Base-by-base conservation (phyloP, 257 asterid genomes). In the Fraxinus cuspidata region DNA sequence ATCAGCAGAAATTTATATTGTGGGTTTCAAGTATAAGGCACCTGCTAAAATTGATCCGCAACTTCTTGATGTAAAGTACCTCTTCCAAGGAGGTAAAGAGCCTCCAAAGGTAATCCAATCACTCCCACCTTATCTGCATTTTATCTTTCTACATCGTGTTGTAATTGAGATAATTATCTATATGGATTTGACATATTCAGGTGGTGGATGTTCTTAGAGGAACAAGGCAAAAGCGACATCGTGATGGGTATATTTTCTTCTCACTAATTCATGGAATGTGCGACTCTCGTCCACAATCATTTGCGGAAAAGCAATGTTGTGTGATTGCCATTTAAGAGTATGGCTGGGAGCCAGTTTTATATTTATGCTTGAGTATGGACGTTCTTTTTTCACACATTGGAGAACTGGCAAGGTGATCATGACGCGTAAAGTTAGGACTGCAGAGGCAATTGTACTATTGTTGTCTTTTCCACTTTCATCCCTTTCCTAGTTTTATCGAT, bases 1-100 rank as follows among this genome's bases (percentile, higher is more conserved):
- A 53, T 96, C 97, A 37, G 97, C 99, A 16, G 99, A 93, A 80
- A 96, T 93, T 82, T 96, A 92, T 85, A 77, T 96, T 40, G 6
- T 92, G 7, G 97, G 95, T 18, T 81, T 90, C 10, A 96, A 87
- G 78, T 96, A 96, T 34, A 96, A 90, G 85, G 99, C 97, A 35
- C 98, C 98, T 69, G 90, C 94, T 1, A 96, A 96, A 96, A 96
- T 96, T 71, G 98, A 96, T 84, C 97, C 97, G n/a, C 93, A 95
- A 12, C 94, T 96, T 68, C 94, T 96, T 65, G 98, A 96, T 88
- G 81, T 90, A 4, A 93, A 92, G 80, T 96, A 93, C 84, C 91
- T 96, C 67, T 96, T 96, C 75, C 89, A 88, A 84, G 92, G 94
- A 78, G 97, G 95, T 72, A 84, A 86, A 83, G 98, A 93, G 76